These are phyloP conservation scores for Hemisphaericaspora xylofermentans DNA, from an alignment of 1,139 yeast genomes.

Conservation along the genomic window DNA sequence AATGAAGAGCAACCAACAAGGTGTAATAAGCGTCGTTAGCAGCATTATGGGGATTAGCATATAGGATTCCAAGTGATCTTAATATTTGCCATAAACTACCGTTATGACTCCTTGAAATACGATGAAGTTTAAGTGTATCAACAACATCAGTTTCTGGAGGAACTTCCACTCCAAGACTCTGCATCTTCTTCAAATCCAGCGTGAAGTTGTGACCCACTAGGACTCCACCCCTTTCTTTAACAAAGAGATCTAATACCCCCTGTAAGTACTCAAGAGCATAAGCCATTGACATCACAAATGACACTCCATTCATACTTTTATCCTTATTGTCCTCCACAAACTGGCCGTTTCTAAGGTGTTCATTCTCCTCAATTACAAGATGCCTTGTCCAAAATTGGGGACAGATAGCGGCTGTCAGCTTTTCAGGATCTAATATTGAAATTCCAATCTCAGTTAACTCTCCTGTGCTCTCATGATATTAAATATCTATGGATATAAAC, in stretches of 20 bases:
- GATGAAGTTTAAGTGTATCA: slow-evolving; percentile 58
- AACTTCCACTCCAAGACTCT: slow-evolving; percentile 44
- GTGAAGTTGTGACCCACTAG: slow-evolving; percentile 70
- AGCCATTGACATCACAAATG: slow-evolving; percentile 39
- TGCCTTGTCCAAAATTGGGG: slow-evolving; percentile 34
- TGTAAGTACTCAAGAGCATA: slow-evolving; percentile 43
- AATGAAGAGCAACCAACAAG: slow-evolving; percentile 50
- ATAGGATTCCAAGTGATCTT: slow-evolving; percentile 56
- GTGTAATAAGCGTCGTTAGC: slow-evolving; percentile 83
- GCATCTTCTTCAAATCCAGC: slow-evolving; percentile 61
- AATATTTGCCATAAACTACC: slow-evolving; percentile 54
- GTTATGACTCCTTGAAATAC: slow-evolving; percentile 40
- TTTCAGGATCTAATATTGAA: slow-evolving; percentile 59
- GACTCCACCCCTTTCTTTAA: slow-evolving; percentile 25
- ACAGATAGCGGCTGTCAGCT: slow-evolving; percentile 47
- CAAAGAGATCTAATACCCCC: slow-evolving; percentile 42
- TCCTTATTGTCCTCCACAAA: slow-evolving; percentile 66
- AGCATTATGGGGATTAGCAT: slow-evolving; percentile 73
- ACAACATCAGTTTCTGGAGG: slow-evolving; percentile 24
- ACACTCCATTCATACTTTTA: slow-evolving; percentile 57
- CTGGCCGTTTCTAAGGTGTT: slow-evolving; percentile 46
- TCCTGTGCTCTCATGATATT: slow-evolving; percentile 56
- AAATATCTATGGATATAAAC: slow-evolving; percentile 62
- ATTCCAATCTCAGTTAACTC: slow-evolving; percentile 70
- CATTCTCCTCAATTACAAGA: slow-evolving; percentile 54